A percentile compares a stretch with the other conserved stretches of the same genome.
These are phyloP conservation scores for Aspergillaceae sp. DNA, from an alignment of 2,329 filamentous ascomycete genomes.

Conservation along the genomic window DNA sequence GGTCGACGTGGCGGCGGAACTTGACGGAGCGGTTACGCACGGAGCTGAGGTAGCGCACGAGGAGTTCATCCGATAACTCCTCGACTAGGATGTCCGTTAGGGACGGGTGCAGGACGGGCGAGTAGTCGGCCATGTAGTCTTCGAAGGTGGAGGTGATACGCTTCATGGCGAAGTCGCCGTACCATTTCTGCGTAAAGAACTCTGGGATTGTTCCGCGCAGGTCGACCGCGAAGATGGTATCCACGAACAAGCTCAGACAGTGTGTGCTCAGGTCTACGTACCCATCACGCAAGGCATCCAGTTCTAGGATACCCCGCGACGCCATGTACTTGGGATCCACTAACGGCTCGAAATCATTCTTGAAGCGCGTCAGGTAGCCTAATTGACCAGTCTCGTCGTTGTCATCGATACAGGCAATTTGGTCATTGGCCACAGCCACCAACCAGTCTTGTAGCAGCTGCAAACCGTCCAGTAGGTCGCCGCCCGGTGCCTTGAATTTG, in stretches of 20 bases:
- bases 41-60: conserved; percentile 71
- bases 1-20: conserved; percentile 69
- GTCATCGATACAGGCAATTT: conserved; percentile 97
- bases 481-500: conserved; percentile 54
- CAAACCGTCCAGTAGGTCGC: conserved; percentile 55
- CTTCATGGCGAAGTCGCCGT: conserved; percentile 75
- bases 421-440: conserved; percentile 92
- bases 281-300: conserved; percentile 70
- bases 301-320: conserved; percentile 61
- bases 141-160: conserved; percentile 92
- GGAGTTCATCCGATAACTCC: conserved; percentile 83
- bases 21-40: conserved; percentile 86
- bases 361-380: conserved; percentile 80
- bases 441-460: conserved; percentile 80
- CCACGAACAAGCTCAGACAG: conserved; percentile 79
- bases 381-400: conserved; percentile 63
- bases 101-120: conserved; percentile 71
- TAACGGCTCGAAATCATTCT: conserved; percentile 69
- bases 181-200: conserved; percentile 90
- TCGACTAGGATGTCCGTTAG: conserved; percentile 87
- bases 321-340: conserved; percentile 72
- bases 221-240: conserved; percentile 82
- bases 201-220: conserved; percentile 74
- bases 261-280: conserved; percentile 94
- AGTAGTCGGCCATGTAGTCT: conserved; percentile 87